Base-by-base conservation (phyloP, 148 eudicot genomes). In the Diospyros lotus region DNA sequence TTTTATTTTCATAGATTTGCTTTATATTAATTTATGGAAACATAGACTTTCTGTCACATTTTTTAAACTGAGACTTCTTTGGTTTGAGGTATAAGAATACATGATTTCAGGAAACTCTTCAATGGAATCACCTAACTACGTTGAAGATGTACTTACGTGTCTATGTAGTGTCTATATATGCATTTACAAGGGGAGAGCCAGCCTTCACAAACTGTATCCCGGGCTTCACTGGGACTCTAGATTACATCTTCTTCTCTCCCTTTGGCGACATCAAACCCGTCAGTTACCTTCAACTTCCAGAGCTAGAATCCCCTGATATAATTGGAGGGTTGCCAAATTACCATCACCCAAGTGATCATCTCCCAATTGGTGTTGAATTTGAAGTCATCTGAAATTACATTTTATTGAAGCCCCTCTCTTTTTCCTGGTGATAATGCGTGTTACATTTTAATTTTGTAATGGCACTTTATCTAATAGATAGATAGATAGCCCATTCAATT, bases 341-440 rank as follows among this genome's bases (percentile, higher is more conserved):
- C 76, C 81, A 87, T 69, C 97, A 94, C 80, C 98, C 98, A 1
- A 94, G 98, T 69, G 98, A 94, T 72, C 96, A 91, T 80, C 86
- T 91, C 9, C 92, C 96, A 39, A 89, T 91, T 52, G 96, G 96
- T 72, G 89, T 89, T 18, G 91, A 89, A 79, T 89, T 91, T 80
- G 87, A 79, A 79, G 79, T 87, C 78, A 43, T 77, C 66, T 58
- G 44, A 69, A 73, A 74, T 42, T 84, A 45, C 41, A 67, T 28
- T 28, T 28, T 28, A 28, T 28, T 28, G 28, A 28, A 28, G 28
- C 28, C 28, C 0, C 28, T 28, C 28, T 28, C 28, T 28, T 28
- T 28, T 28, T 28, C 28, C 28, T 28, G 28, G 28, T 28, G 28
- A 28, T 28, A 28, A 28, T 28, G 28, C 28, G 28, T 28, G 28